Evolutionary conservation across 2,329 filamentous ascomycete genomes (phyloP), one percentile per base, ranked within the genome.

Genomic region (Penicillium sp.): DNA sequence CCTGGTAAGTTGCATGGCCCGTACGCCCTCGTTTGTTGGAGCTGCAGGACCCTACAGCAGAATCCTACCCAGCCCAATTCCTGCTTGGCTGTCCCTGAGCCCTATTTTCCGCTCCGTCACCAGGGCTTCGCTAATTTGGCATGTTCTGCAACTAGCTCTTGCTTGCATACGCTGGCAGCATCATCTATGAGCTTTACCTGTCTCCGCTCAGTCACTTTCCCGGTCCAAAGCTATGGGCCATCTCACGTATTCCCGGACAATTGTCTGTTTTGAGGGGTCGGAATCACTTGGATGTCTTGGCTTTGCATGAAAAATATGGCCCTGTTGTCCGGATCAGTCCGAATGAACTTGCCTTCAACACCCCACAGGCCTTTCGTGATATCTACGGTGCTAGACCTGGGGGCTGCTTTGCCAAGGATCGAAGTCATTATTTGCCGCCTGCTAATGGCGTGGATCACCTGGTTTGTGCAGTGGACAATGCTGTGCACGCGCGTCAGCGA

Each of bases 371-470:
- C 15, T 71, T 65, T 50, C 64, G 60, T 3, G 69, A 73, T 45
- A 71, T 73, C 29, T 72, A 72, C 16, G 66, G 64, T 1, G 34
- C 50, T 24, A 60, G 62, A 21, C 51, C 57, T 15, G 63, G 62
- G 0, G 54, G 53, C 4, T 59, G 57, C 13, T 61, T 66, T 3
- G 51, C 53, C 2, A 67, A 67, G 28, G 59, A 63, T 33, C 57
- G 48, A 1, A 57, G 47, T 12, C 53, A 54, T 4, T 67, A 65
- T 12, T 9, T 57, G 16, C 51, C 50, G 2, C 60, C 61, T 0
- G 18, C 74, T 73, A 69, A 78, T 77, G 74, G 70, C 62, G 63
- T 55, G 6, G 48, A 60, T 51, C 56, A 62, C 50, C 23, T 64
- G 13, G 46, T 67, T 6, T 58, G 48, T 24, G 57, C 55, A 6